Evolutionary conservation across 1,139 yeast genomes (phyloP), one percentile per base, ranked within the genome.

Genomic region (Blastobotrys buckinghamii): DNA sequence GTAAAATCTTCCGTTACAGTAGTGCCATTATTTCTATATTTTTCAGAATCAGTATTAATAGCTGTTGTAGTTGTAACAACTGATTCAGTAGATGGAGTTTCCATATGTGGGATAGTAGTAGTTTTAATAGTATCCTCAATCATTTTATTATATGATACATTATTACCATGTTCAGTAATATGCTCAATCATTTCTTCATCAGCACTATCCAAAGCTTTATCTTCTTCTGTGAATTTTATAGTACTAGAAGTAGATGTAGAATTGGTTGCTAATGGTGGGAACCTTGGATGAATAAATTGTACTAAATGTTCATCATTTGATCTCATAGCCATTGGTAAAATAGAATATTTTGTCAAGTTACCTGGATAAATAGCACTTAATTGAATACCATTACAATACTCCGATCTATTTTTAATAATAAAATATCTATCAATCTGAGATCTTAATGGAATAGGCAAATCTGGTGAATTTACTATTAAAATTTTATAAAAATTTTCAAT

Each of bases 231-330:
- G 9, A 36, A 13, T 6, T 26, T 3, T 4, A 2, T 26, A 6
- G 24, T 36, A 3, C 26, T 26, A 24, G 20, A 15, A 22, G 10
- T 33, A 4, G 13, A 34, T 6, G 26, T n/a, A 19, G 22, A 12
- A 35, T 15, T 35, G 13, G 17, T 13, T 65, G 58, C 51, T 10
- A 54, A 44, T 2, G 87, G 77, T 1, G 96, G 96, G 56, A 88
- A 78, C 56, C 94, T 73, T 35, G 96, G 95, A 58, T 85, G 85
- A 52, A 79, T 75, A 58, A 87, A 2, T 81, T 74, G 60, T 82
- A 57, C 49, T 27, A 86, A 64, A 4, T 75, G 68, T 30, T 67
- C 69, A 47, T 71, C 69, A 26, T 58, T 57, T 1, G 63, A 57
- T 1, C 73, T 65, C n/a, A 78, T 66, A 1, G 85, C 83, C 54